Conservation (phyloP, 2,329 filamentous ascomycete species). For the Aspergillus melleus region DNA sequence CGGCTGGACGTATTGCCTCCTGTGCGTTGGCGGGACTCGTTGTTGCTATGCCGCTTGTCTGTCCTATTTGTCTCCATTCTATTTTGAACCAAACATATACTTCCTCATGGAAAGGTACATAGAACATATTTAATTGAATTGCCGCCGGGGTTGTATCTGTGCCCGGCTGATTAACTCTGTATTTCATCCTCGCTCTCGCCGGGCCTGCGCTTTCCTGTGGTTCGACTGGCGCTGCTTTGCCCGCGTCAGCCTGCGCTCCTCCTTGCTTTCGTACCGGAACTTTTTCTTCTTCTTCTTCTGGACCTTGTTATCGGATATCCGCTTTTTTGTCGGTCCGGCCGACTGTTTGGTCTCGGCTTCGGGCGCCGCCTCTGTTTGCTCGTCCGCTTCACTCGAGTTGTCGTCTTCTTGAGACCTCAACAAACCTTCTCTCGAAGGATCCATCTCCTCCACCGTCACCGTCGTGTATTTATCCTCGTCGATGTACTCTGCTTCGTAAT, state of each 20-base stretch:
- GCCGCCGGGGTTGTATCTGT: neutral
- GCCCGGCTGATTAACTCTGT: neutral
- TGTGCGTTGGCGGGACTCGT: conserved; percentile 16
- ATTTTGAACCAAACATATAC: conserved; percentile 10
- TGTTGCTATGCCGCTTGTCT: conserved; percentile 11
- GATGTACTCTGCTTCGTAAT: conserved; percentile 90
- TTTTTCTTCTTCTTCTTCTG: conserved; percentile 81
- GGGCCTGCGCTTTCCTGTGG: conserved; percentile 65
- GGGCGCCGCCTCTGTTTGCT: conserved; percentile 31
- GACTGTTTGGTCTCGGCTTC: conserved; percentile 27
- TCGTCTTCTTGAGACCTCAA: conserved; percentile 51
- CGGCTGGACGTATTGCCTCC: conserved; percentile 17
- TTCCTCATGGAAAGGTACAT: conserved; percentile 13
- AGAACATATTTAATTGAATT: conserved; percentile 16
- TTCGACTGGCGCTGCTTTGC: conserved; percentile 68
- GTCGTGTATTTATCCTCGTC: conserved; percentile 96
- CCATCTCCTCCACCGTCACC: conserved; percentile 88
- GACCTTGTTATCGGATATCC: conserved; percentile 47
- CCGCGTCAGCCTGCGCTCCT: conserved; percentile 67
- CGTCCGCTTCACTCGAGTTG: conserved; percentile 27
- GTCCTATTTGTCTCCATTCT: conserved; percentile 19
- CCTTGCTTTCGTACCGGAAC: conserved; percentile 89
- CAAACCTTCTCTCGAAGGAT: conserved; percentile 72
- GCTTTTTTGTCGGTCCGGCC: conserved; percentile 53
- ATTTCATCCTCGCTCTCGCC: conserved; percentile 41